These are phyloP conservation scores for Hyaloperonospora brassicae DNA, from an alignment of 352 stramenopile genomes.

Conservation along the genomic window DNA sequence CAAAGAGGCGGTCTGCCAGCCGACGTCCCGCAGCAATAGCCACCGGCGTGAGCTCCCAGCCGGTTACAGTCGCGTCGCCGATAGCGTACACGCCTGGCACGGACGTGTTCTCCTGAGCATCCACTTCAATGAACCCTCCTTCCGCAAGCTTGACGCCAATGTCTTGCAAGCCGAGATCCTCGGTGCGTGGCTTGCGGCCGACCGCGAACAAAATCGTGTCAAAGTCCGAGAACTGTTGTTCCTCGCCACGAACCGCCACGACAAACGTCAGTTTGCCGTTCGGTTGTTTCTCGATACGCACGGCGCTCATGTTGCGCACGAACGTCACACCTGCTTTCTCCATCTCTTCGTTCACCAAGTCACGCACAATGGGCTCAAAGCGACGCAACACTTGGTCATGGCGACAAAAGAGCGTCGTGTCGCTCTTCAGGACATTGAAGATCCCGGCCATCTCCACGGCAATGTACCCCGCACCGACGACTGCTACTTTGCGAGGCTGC, in stretches of 20 bases:
- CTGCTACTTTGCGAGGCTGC: constrained; percentile 89
- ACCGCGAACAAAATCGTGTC: constrained; percentile 88
- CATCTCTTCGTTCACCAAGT: constrained; percentile 55
- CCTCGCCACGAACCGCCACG: constrained; percentile 44
- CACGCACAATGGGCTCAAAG: constrained; percentile 76
- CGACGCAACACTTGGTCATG: constrained; percentile 73
- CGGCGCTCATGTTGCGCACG: constrained; percentile 36
- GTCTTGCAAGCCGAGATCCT: constrained; percentile 59
- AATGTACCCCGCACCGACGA: constrained; percentile 98
- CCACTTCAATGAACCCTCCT: constrained; percentile 80
- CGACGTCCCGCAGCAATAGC: constrained; percentile 78
- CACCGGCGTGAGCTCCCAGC: constrained; percentile 78
- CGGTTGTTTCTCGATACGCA: constrained; percentile 26
- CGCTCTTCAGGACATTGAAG: constrained; percentile 85
- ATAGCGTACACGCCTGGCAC: constrained; percentile 88
- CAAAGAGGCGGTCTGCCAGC: constrained; percentile 85
- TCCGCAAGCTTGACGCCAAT: constrained; percentile 68
- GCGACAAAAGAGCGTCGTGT: constrained; percentile 88
- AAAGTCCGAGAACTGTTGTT: constrained; percentile 83
- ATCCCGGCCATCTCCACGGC: constrained; percentile 95
- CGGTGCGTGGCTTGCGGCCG: constrained; percentile 37
- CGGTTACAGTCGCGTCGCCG: constrained; percentile 77
- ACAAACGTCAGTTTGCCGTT: constrained; percentile 53
- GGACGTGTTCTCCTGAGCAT: constrained; percentile 89
- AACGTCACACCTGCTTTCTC: constrained; percentile 40